Evolutionary conservation across 1,284 basidiomycete species (phyloP), one percentile per base, ranked within the genome.

Genomic region (Cronartium quercuum): DNA sequence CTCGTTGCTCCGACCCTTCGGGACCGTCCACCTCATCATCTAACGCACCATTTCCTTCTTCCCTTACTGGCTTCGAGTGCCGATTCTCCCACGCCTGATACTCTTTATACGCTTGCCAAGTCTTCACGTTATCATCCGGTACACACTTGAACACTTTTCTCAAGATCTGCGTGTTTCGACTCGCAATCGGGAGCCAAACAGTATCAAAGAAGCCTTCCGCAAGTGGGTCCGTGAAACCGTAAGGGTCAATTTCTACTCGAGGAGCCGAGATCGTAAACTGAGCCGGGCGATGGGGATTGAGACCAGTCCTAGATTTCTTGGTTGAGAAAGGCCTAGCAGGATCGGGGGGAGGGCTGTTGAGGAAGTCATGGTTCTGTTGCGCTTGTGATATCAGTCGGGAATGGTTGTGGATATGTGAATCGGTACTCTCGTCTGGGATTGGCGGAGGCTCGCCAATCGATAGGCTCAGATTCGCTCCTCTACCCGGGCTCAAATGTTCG

Each of bases 51-150:
- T 79, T 91, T 86, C 41, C 86, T 82, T 55, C 89, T 82, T 64
- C 15, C 10, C 35, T 68, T n/a, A 60, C 10, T 21, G 64, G 65
- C 40, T 60, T 61, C 41, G 51, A 37, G 24, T 44, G 76, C 24
- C 69, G 65, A 29, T 34, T 40, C 21, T 29, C 40, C 64, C 77
- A 68, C 29, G 77, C 78, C 42, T 81, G 81, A 76, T 91, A 95
- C 76, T 93, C 90, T 81, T 89, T 94, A 84, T 95, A 95, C 80
- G 92, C 90, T 79, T 93, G 92, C 94, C 94, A 97, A 0, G 92
- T 94, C 0, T 89, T 90, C 68, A 96, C 87, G 15, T 89, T 84
- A 81, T 97, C 93, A 81, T 96, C 94, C 3, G 94, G 94, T 47
- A 93, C 85, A 64, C 90, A 89, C 79, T 92, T 89, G 84, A 97